Evolutionary conservation across 257 asterid genomes (phyloP), one percentile per base, ranked within the genome.

Genomic region (Henckelia pumila): DNA sequence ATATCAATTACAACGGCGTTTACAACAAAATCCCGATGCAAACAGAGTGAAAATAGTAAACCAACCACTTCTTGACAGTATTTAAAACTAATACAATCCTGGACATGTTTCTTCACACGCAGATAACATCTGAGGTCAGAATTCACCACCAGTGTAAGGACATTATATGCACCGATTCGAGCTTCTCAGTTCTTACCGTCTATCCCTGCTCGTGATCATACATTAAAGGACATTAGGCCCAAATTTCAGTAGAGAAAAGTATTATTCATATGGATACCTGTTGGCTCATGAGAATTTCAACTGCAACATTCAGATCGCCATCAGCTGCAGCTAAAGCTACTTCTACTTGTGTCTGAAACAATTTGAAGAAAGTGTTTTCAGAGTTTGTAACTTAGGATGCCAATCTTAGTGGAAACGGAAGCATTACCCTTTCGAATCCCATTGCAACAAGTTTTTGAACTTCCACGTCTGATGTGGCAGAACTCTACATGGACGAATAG

Each of bases 301-400:
- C 96, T 3, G 99, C 96, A 44, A 91, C 87, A 59, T 83, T 87
- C 72, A 91, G 64, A 78, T 94, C 95, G 65, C 96, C 88, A 56
- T 94, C 97, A 33, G 96, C 96, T 44, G 99, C 99, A 47, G 96
- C 89, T 49, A 91, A 57, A 56, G 99, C 99, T 61, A 94, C 87
- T 82, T 94, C 99, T 40, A 87, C 95, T 75, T 94, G 99, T 63
- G 96, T 91, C 99, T 88, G 89, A 57, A 73, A 53, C 47, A n/a
- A 33, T 47, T 17, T 23, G 58, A 57, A 6, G 49, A 6, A 63
- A 23, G 13, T 47, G 28, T 29, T 57, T 7, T 49, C 8, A 52
- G 21, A 28, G 26, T 32, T 29, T 26, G 40, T 8, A 37, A 21
- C 17, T 8, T 53, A 56, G 50, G 50, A 40, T 44, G 25, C 32